Evolutionary conservation across 2,329 filamentous ascomycete genomes (phyloP).

Genomic region (Tolypocladium ovalisporum): DNA sequence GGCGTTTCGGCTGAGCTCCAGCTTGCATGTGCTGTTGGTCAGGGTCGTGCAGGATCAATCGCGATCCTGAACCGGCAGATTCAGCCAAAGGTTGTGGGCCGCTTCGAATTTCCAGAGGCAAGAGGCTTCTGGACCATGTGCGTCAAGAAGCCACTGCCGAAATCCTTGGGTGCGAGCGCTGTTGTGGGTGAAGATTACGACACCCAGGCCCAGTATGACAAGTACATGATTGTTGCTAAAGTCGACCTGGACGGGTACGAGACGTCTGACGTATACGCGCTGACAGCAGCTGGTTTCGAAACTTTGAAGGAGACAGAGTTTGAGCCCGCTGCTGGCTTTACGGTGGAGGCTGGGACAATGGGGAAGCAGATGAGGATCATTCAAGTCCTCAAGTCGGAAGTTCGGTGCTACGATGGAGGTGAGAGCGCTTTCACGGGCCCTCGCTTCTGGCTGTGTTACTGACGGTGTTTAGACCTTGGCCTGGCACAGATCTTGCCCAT

Average conservation of each 20-base stretch:
- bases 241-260: slow-evolving; percentile 57
- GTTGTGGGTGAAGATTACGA: slow-evolving; percentile 45
- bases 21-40: slow-evolving; percentile 50
- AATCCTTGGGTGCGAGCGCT: slow-evolving; percentile 39
- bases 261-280: slow-evolving; percentile 65
- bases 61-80: slow-evolving; percentile 70
- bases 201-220: slow-evolving; percentile 54
- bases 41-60: slow-evolving; percentile 56
- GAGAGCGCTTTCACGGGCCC: slow-evolving; percentile 21
- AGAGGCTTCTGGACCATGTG: slow-evolving; percentile 73
- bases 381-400: slow-evolving; percentile 76
- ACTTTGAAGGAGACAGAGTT: slow-evolving; percentile 78
- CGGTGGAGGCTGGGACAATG: slow-evolving; percentile 75
- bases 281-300: slow-evolving; percentile 65
- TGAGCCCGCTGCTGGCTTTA: slow-evolving; percentile 77
- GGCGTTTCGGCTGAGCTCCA: slow-evolving; percentile 47
- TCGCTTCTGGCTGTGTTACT: slow-evolving; percentile 10
- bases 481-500: slow-evolving; percentile 87
- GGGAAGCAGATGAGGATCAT: slow-evolving; percentile 73
- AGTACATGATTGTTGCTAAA: slow-evolving; percentile 76
- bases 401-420: slow-evolving; percentile 86
- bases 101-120: slow-evolving; percentile 62
- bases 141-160: slow-evolving; percentile 55
- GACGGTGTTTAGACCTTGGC: slow-evolving; percentile 55
- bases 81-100: slow-evolving; percentile 58